Conservation (phyloP, 352 stramenopile species). For the Phytopythium helicoides region DNA sequence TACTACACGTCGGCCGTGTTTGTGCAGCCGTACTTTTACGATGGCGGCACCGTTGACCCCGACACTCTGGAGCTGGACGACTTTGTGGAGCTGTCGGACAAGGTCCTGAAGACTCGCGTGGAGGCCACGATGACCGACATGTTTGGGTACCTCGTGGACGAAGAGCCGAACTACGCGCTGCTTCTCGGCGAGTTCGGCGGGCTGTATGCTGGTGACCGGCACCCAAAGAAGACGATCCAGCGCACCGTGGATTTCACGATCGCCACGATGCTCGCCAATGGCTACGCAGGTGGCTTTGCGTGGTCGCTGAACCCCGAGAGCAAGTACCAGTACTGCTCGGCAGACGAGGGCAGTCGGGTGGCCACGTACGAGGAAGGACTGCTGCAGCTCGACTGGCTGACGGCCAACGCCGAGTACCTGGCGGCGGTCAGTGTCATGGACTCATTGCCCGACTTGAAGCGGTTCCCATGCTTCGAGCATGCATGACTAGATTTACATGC, state of each 20-base stretch:
- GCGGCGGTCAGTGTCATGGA: conserved; percentile 47
- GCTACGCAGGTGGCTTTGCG: conserved; percentile 60
- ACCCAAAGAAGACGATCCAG: conserved; percentile 59
- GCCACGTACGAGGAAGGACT: conserved; percentile 49
- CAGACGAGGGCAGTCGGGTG: conserved; percentile 16
- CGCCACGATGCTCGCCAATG: conserved; percentile 43
- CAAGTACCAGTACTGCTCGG: conserved; percentile 63
- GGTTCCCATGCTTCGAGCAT: conserved; percentile 50
- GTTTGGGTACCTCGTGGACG: conserved; percentile 44
- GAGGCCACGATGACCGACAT: conserved; percentile 32
- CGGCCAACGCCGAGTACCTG: conserved; percentile 42
- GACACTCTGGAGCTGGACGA: conserved; percentile 7
- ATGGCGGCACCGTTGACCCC: conserved; percentile 11
- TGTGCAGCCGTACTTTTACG: conserved; percentile 30
- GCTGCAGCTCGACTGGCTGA: conserved; percentile 57
- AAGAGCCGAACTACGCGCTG: conserved; percentile 40
- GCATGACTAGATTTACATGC: conserved; percentile 12
- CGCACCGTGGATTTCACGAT: conserved; percentile 61
- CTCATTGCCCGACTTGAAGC: conserved; percentile 36
- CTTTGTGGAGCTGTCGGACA: conserved; percentile 31
- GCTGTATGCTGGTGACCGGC: conserved; percentile 48
- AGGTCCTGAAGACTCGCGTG: conserved; percentile 13
- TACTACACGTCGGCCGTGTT: conserved; percentile 36
- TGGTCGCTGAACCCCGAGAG: conserved; percentile 76
- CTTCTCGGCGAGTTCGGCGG: conserved; percentile 71